Percentiles rank a stretch among this genome's conserved stretches.
Evolutionary conservation across 345 rosid genomes (phyloP).

Genomic region (Linum usitatissimum): DNA sequence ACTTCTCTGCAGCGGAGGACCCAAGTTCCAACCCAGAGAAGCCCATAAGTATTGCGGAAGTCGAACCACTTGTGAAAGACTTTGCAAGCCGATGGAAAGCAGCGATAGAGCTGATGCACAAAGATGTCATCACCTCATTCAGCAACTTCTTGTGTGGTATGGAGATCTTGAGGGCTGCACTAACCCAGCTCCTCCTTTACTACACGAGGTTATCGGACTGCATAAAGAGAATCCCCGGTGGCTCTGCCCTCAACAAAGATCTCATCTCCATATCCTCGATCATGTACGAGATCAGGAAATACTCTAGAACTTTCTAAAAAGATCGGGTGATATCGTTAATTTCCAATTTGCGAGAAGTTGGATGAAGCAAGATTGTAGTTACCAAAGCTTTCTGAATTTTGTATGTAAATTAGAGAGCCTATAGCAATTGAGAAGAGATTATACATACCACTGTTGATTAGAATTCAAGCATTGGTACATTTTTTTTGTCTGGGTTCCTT

Average conservation of each 20-base stretch:
- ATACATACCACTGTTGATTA: no score
- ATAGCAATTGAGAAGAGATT: no score
- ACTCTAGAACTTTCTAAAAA: constrained; percentile 84
- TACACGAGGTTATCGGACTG: constrained; percentile 85
- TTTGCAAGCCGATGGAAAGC: constrained; percentile 88
- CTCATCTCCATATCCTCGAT: constrained; percentile 83
- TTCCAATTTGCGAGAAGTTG: no score
- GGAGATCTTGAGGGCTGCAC: constrained; percentile 92
- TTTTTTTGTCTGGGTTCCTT: no score
- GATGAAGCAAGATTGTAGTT: no score
- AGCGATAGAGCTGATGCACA: constrained; percentile 93
- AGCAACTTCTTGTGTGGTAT: constrained; percentile 93
- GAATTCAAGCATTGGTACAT: no score
- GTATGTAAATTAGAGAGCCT: no score
- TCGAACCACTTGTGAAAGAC: constrained; percentile 79
- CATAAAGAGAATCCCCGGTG: constrained; percentile 72
- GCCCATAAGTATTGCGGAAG: constrained; percentile 57
- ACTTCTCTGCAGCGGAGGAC: constrained; percentile 65
- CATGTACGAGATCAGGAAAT: constrained; percentile 95
- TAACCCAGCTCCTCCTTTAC: constrained; percentile 88
- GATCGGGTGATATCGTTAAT: neutral
- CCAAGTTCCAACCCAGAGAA: constrained; percentile 49
- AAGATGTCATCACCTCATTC: constrained; percentile 95
- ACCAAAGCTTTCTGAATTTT: no score
- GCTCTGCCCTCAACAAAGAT: constrained; percentile 74